Base-by-base conservation (phyloP, 2,329 filamentous ascomycete genomes). In the Seiridium unicorne region DNA sequence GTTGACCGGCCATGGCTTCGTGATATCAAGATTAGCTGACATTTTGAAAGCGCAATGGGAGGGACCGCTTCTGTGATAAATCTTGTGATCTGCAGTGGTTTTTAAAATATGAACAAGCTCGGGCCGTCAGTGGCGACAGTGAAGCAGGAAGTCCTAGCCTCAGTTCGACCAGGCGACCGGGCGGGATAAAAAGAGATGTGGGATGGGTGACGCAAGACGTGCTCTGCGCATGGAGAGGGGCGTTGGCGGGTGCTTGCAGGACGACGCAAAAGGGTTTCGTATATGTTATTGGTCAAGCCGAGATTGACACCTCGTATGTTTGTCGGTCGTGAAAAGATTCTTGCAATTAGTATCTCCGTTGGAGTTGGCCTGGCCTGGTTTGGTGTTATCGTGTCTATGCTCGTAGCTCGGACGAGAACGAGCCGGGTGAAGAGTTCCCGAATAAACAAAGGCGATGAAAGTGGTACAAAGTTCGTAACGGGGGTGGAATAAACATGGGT, bases 1-100 rank as follows among this genome's bases (percentile, higher is more conserved):
- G 65, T 76, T 73, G 63, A 80, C 71, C 32, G 84, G 82, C 84
- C 84, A 87, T 70, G 75, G 69, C 32, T 74, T 70, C 26, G 68
- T 70, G 57, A 77, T 71, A 36, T 76, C 73, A 57, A 72, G 66
- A 35, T 73, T 71, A 81, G 84, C 84, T 40, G 68, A 62, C 46
- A 40, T 55, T 32, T 55, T 54, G 44, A 51, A 38, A 26, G 13
- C 38, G 34, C 5, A 38, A 53, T n/a, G 49, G 38, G n/a, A n/a
- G 34, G 32, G 32, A 40, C 18, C 31, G 49, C 11, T 35, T 38
- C 18, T 26, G 18, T 26, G 18, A 26, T 26, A 26, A 26, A 26
- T 26, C 18, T 26, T 2, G 18, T 26, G 18, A 26, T 26, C 18
- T 26, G 18, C 7, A 42, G 38, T 13, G 38, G 38, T 8, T 26